These are phyloP conservation scores for Polygonum aviculare DNA, from an alignment of 148 eudicot genomes.

Conservation along the genomic window DNA sequence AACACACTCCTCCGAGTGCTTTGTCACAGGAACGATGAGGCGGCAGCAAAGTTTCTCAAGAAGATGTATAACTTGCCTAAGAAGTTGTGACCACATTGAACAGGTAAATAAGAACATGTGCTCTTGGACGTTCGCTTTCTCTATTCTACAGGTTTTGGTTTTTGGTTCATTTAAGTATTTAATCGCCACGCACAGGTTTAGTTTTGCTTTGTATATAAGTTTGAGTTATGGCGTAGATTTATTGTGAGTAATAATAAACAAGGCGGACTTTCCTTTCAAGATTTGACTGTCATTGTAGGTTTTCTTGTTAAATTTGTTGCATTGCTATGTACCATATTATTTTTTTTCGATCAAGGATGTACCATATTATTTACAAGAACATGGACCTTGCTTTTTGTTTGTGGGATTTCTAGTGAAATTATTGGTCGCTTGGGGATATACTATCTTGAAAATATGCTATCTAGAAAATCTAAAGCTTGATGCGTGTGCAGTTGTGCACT, in stretches of 20 bases:
- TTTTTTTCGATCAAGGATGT: neutral
- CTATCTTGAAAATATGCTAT: too few species aligned
- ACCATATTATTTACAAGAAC: too few species aligned
- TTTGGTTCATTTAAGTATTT: neutral
- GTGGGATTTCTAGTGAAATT: too few species aligned
- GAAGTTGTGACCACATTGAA: slow-evolving; percentile 26
- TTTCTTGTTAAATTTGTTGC: neutral
- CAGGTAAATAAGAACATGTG: neutral
- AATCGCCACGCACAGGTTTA: neutral
- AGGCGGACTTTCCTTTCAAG: neutral
- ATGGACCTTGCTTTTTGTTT: too few species aligned
- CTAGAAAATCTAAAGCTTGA: too few species aligned
- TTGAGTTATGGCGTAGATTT: neutral
- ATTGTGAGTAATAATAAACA: slow-evolving; percentile 4
- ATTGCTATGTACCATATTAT: neutral
- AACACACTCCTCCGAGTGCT: slow-evolving; percentile 66
- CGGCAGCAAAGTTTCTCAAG: slow-evolving; percentile 77
- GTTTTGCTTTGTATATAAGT: neutral
- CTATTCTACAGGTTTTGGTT: neutral
- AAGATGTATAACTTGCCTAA: slow-evolving; percentile 65
- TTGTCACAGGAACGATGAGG: slow-evolving; percentile 70
- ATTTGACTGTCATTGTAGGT: neutral
- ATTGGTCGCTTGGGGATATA: too few species aligned
- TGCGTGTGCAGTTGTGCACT: too few species aligned
- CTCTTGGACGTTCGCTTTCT: neutral